phyloP scores from a whole-genome alignment of 768 basidiomycete species.

The Suillus lakei region DNA sequence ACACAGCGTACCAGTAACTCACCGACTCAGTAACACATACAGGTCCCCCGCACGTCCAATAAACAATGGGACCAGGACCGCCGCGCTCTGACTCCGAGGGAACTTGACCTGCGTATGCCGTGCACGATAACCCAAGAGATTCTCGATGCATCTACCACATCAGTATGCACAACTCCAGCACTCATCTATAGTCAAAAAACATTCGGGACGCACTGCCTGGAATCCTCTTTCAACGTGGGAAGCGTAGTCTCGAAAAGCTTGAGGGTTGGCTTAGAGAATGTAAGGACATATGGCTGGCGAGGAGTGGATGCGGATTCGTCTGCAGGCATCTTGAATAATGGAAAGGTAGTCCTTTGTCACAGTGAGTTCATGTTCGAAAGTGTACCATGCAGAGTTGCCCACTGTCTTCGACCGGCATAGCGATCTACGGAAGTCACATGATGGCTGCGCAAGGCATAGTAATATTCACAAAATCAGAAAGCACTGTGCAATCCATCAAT shows the following conservation, averaged over 20 bases:
- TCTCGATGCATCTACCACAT: conserved; percentile 29
- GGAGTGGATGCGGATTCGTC: not conserved
- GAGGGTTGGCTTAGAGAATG: conserved; percentile 20
- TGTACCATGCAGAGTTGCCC: too few species aligned
- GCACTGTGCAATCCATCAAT: not conserved
- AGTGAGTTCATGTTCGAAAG: not conserved
- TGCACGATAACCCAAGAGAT: conserved; percentile 31
- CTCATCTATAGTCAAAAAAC: not conserved
- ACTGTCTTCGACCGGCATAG: too few species aligned
- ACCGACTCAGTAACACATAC: conserved; percentile 86
- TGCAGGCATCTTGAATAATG: conserved; percentile 16
- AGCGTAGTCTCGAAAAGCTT: conserved; percentile 17
- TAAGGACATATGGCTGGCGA: conserved; percentile 19
- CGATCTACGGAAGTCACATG: not conserved
- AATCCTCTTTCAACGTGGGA: conserved; percentile 23
- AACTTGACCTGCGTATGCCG: conserved; percentile 38
- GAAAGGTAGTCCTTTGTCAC: not conserved
- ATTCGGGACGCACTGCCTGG: conserved; percentile 20
- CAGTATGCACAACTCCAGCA: not conserved
- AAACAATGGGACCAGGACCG: conserved; percentile 85
- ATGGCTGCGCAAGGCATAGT: conserved; percentile 3
- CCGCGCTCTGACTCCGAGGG: conserved; percentile 67
- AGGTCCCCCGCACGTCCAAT: conserved; percentile 83
- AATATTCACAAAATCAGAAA: too few species aligned
- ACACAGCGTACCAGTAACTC: conserved; percentile 33